These are phyloP conservation scores for Irpex sp. DNA, from an alignment of 1,284 basidiomycete genomes.

Conservation along the genomic window DNA sequence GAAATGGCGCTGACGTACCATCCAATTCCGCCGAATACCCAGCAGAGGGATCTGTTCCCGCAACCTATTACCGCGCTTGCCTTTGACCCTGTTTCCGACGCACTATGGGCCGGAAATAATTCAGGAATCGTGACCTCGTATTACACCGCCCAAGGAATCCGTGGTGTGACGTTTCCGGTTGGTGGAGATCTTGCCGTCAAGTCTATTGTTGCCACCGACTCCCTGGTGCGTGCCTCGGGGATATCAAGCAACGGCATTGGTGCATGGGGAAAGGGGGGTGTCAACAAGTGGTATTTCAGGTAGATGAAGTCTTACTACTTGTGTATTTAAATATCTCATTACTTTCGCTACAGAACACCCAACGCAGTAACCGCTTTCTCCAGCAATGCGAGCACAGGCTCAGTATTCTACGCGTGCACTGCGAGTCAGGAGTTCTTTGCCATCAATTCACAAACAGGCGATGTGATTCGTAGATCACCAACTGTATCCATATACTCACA, in stretches of 20 bases:
- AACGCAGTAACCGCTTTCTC: slow-evolving; percentile 58
- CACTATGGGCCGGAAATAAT: slow-evolving; percentile 83
- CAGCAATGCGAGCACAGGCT: slow-evolving; percentile 45
- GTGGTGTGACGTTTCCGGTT: slow-evolving; percentile 78
- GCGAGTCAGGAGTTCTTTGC: slow-evolving; percentile 63
- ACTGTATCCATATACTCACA: slow-evolving; percentile 60
- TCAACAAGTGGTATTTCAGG: slow-evolving; percentile 77
- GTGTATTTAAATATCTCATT: background rate
- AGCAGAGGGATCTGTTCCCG: slow-evolving; percentile 36
- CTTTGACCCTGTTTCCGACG: slow-evolving; percentile 89
- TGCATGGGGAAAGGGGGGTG: slow-evolving; percentile 77
- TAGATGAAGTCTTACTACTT: slow-evolving; percentile 29
- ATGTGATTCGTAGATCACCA: slow-evolving; percentile 54
- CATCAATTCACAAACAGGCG: slow-evolving; percentile 75
- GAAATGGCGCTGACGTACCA: slow-evolving; percentile 38
- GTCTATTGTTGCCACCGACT: slow-evolving; percentile 72
- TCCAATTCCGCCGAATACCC: slow-evolving; percentile 32
- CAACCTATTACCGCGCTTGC: slow-evolving; percentile 70
- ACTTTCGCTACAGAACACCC: slow-evolving; percentile 30
- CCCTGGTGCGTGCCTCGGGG: slow-evolving; percentile 65
- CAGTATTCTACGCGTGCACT: slow-evolving; percentile 62
- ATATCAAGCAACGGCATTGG: slow-evolving; percentile 60
- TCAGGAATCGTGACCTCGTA: slow-evolving; percentile 74
- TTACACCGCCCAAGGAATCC: slow-evolving; percentile 62
- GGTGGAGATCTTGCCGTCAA: slow-evolving; percentile 63